Percentiles rank a stretch among this genome's conserved stretches.
These are phyloP conservation scores for Backusella luteola DNA, from an alignment of 192 early-diverging fungal species.

Conservation along the genomic window DNA sequence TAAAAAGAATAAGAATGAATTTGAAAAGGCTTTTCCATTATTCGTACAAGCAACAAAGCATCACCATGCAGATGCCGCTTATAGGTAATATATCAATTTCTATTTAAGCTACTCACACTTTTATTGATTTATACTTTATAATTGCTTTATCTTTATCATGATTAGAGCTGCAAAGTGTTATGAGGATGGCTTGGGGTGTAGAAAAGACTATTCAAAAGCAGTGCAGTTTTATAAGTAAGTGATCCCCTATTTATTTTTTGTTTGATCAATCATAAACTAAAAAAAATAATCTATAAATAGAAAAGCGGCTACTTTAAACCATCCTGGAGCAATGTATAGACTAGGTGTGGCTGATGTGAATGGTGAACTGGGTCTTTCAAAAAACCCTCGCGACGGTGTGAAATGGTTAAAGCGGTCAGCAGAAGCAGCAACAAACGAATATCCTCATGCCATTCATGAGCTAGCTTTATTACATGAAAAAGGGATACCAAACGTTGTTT, in stretches of 20 bases:
- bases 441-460: constrained; percentile 62
- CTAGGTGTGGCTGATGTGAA: constrained; percentile 63
- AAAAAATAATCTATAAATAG: constrained; percentile 32
- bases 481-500: constrained; percentile 61
- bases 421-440: constrained; percentile 56
- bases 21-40: constrained; percentile 67
- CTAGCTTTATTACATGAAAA: constrained; percentile 55
- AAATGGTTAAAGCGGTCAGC: constrained; percentile 61
- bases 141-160: not conserved
- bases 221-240: constrained; percentile 68
- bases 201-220: constrained; percentile 58
- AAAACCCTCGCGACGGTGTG: constrained; percentile 57
- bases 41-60: constrained; percentile 72
- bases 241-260: not conserved
- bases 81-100: constrained; percentile 37
- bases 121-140: not conserved
- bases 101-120: not conserved
- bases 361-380: constrained; percentile 55
- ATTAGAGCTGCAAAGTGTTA: constrained; percentile 56
- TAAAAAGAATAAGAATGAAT: constrained; percentile 61
- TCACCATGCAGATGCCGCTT: constrained; percentile 64
- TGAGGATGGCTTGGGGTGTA: constrained; percentile 65
- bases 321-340: constrained; percentile 69
- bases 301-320: constrained; percentile 67
- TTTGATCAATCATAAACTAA: not conserved